Percentiles rank a stretch among this genome's conserved stretches.
phyloP scores from a whole-genome alignment of 768 basidiomycete genomes.

The Podaxis sp. region DNA sequence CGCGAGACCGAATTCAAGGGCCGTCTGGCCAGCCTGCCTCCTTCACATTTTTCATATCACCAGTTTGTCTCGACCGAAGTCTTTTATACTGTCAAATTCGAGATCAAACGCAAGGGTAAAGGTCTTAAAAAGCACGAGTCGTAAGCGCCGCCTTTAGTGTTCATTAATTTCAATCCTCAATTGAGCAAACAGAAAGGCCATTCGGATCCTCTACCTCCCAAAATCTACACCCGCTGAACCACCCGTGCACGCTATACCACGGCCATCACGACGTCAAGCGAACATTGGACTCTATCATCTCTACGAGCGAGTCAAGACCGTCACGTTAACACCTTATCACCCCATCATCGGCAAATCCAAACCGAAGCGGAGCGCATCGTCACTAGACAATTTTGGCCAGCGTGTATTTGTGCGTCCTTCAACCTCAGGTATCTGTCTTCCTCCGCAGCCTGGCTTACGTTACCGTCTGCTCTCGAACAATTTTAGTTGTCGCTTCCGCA shows the following conservation, averaged over 20 bases:
- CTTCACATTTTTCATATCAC: slow-evolving; percentile 32
- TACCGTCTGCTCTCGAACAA: neutral
- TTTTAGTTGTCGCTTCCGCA: slow-evolving; percentile 38
- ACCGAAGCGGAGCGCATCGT: slow-evolving; percentile 4
- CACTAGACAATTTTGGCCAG: slow-evolving; percentile 18
- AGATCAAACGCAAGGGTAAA: slow-evolving; percentile 36
- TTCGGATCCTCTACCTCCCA: slow-evolving; percentile 44
- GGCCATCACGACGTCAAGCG: slow-evolving; percentile 22
- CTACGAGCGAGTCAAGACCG: slow-evolving; percentile 31
- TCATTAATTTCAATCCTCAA: neutral
- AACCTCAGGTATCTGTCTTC: neutral
- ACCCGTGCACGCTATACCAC: slow-evolving; percentile 31
- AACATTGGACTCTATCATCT: slow-evolving; percentile 20
- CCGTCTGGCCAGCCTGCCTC: slow-evolving; percentile 32
- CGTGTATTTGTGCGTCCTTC: slow-evolving; percentile 28
- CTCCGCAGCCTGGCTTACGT: neutral
- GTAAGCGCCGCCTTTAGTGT: slow-evolving; percentile 24
- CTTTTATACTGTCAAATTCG: slow-evolving; percentile 36
- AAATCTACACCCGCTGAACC: slow-evolving; percentile 38
- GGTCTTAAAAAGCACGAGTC: slow-evolving; percentile 38
- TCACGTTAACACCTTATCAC: slow-evolving; percentile 25
- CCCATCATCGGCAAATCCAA: slow-evolving; percentile 17
- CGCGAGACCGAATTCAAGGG: slow-evolving; percentile 27
- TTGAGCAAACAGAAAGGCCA: slow-evolving; percentile 23
- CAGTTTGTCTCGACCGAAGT: slow-evolving; percentile 32